Conservation (phyloP, 2,329 filamentous ascomycete species). For the Paecilomyces formosus region DNA sequence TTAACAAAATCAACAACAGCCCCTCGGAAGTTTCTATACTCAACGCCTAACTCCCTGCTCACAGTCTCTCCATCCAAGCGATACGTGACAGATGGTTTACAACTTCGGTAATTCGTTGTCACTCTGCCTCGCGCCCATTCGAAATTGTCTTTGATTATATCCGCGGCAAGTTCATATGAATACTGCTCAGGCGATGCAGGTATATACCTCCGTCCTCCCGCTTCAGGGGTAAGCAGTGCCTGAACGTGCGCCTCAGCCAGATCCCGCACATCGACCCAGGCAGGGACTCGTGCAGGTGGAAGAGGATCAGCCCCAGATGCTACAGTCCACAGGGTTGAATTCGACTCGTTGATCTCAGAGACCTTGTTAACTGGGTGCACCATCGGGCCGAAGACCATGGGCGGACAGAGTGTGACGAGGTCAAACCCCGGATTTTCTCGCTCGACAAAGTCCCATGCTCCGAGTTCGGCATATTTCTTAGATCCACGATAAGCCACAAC, state of each 20-base stretch:
- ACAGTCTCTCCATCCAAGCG: not conserved
- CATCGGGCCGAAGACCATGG: slow-evolving; percentile 41
- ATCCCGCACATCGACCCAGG: slow-evolving; percentile 43
- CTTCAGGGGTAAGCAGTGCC: slow-evolving; percentile 31
- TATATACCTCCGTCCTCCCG: slow-evolving; percentile 27
- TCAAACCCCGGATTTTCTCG: slow-evolving; percentile 31
- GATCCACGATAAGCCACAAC: slow-evolving; percentile 6
- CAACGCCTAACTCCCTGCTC: not conserved
- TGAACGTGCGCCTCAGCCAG: slow-evolving; percentile 39
- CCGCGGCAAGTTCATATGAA: slow-evolving; percentile 38
- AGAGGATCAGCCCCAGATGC: slow-evolving; percentile 29
- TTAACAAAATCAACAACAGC: not conserved
- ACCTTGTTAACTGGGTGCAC: slow-evolving; percentile 31
- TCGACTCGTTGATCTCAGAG: slow-evolving; percentile 37
- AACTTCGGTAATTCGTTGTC: slow-evolving; percentile 17
- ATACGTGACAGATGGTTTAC: not conserved
- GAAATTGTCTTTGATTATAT: slow-evolving; percentile 38
- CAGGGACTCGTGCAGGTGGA: slow-evolving; percentile 20
- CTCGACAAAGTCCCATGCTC: slow-evolving; percentile 26
- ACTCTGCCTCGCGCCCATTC: slow-evolving; percentile 26
- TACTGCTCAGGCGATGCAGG: slow-evolving; percentile 38
- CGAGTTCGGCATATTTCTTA: slow-evolving; percentile 9
- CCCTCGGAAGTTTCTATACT: not conserved
- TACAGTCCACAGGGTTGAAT: slow-evolving; percentile 35
- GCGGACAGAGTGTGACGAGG: slow-evolving; percentile 40